phyloP scores from a whole-genome alignment of 2,329 filamentous ascomycete genomes.

The Metarhizium anisopliae region DNA sequence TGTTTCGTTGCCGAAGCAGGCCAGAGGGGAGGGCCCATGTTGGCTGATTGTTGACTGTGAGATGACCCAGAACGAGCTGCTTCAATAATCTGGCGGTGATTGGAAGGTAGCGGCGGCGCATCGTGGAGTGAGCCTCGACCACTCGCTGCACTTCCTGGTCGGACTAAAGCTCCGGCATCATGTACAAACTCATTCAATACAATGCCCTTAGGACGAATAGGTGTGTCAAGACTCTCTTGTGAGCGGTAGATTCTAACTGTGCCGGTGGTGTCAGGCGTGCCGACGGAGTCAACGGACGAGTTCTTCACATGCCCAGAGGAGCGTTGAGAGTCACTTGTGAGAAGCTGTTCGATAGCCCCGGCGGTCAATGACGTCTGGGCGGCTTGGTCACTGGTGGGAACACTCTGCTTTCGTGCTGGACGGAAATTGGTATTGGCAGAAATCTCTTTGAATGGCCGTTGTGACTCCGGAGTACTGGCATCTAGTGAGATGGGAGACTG shows the following conservation, averaged over 20 bases:
- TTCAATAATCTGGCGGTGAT: constrained; percentile 79
- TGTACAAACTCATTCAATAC: constrained; percentile 28
- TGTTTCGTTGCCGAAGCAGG: constrained; percentile 63
- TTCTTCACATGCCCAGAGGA: constrained; percentile 23
- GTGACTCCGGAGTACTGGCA: constrained; percentile 43
- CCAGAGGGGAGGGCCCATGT: constrained; percentile 77
- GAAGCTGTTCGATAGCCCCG: constrained; percentile 67
- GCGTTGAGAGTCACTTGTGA: constrained; percentile 35
- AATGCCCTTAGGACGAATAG: constrained; percentile 28
- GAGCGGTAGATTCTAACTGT: constrained; percentile 37
- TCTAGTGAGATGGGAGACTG: constrained; percentile 37
- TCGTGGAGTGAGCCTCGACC: constrained; percentile 34
- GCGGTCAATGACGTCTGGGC: constrained; percentile 81
- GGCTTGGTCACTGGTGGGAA: constrained; percentile 55
- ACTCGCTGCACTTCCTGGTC: constrained; percentile 69
- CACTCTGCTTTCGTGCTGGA: constrained; percentile 26
- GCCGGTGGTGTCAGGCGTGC: constrained; percentile 27
- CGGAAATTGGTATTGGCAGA: constrained; percentile 46
- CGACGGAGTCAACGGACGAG: constrained; percentile 25
- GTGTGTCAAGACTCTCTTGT: constrained; percentile 40
- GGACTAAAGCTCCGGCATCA: constrained; percentile 29
- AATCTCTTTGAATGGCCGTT: constrained; percentile 51
- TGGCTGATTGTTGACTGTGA: constrained; percentile 31
- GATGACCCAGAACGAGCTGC: constrained; percentile 57
- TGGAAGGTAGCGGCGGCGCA: constrained; percentile 66